These are phyloP conservation scores for Dryadomyces quercus-mongolicae DNA, from an alignment of 2,329 filamentous ascomycete species.

Conservation along the genomic window DNA sequence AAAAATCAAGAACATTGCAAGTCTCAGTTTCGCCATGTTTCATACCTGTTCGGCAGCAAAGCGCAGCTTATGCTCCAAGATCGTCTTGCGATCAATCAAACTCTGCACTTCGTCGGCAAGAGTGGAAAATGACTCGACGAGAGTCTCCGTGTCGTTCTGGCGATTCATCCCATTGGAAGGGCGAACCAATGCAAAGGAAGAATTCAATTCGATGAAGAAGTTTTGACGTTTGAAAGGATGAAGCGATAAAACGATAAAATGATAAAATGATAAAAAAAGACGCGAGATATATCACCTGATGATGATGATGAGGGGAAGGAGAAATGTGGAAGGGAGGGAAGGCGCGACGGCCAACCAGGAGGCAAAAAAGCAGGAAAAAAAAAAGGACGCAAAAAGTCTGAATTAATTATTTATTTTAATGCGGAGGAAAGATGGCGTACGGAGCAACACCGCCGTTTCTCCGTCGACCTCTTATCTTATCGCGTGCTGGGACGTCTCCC, in stretches of 20 bases:
- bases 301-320: slow-evolving; percentile 2
- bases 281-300: background rate
- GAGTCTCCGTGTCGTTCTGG: slow-evolving; percentile 37
- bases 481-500: background rate
- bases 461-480: slow-evolving; percentile 5
- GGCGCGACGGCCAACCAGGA: background rate
- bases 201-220: too few relatives aligned
- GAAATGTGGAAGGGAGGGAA: slow-evolving; percentile 1
- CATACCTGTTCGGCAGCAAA: slow-evolving; percentile 57
- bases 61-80: slow-evolving; percentile 54
- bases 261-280: background rate
- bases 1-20: background rate
- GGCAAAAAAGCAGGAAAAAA: background rate
- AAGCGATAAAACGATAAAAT: background rate
- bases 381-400: background rate
- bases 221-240: too few relatives aligned
- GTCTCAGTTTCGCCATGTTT: background rate
- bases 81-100: slow-evolving; percentile 50
- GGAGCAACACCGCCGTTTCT: background rate
- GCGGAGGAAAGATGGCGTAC: too few relatives aligned
- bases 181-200: background rate
- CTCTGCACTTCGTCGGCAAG: slow-evolving; percentile 54
- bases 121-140: slow-evolving; percentile 52
- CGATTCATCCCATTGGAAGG: slow-evolving; percentile 26
- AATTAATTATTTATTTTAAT: slow-evolving; percentile 2